Base-by-base conservation (phyloP, 805 yeast species). In the Metschnikowia picachoensis region DNA sequence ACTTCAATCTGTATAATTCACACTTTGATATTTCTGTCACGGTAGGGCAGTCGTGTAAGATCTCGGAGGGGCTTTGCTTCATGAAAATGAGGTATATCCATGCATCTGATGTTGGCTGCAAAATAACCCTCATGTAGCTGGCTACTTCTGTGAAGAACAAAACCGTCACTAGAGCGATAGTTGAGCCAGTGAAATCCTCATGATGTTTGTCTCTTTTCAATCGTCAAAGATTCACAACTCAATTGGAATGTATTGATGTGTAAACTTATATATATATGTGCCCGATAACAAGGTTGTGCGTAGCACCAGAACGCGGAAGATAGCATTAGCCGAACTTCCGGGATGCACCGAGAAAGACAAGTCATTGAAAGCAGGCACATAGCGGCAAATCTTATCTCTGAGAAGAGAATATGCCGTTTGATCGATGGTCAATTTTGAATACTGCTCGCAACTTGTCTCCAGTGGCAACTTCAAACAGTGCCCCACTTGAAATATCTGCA, bases 1-100 rank as follows among this genome's bases (percentile, higher is more conserved):
- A 73, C 8, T 52, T 45, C 28, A 59, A 39, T 28, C 66, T 60
- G 52, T 66, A 74, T 0, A 43, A 47, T 1, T 56, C 61, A 49
- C 70, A 71, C 14, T 59, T 32, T 11, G 74, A 52, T 35, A 76
- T 71, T 17, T 47, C 50, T 5, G 63, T 34, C 3, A 72, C 61
- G 1, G 70, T 58, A 2, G 65, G 60, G 28, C 65, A 62, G 51
- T 65, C 65, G 32, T 14, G 3, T 57, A 46, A 51, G 63, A 78
- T 20, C 44, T 37, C 4, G 47, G 49, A 1, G 55, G 58, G 8
- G 54, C 56, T 15, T 43, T 30, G n/a, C n/a, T n/a, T 47, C 25
- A 30, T 51, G 42, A 41, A 50, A 7, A 53, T 34, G 4, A 49
- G 56, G 39, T 56, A 49, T 11, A 49, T 35, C 29, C 41, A 34